These are phyloP conservation scores for Capsicum pubescens DNA, from an alignment of 257 asterid genomes.

Conservation along the genomic window DNA sequence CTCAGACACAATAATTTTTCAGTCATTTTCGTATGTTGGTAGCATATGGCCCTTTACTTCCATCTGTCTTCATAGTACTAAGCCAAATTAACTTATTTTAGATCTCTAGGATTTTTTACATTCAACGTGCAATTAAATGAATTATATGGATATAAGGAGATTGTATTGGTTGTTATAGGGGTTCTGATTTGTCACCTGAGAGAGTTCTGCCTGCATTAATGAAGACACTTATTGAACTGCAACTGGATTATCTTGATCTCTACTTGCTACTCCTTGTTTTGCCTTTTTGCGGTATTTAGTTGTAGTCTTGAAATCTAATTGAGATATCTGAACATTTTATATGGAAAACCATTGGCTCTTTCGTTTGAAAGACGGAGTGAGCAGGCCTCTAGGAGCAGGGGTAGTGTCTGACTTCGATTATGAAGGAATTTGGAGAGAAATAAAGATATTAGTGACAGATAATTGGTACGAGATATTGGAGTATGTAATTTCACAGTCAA, in stretches of 20 bases:
- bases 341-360: slow-evolving; percentile 74
- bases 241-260: slow-evolving; percentile 77
- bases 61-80: too few relatives aligned
- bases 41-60: too few relatives aligned
- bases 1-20: not conserved
- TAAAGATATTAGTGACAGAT: slow-evolving; percentile 69
- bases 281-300: not conserved
- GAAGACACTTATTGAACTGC: slow-evolving; percentile 60
- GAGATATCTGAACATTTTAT: not conserved
- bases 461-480: slow-evolving; percentile 70
- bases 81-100: not conserved
- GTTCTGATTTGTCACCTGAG: slow-evolving; percentile 57
- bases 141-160: not conserved
- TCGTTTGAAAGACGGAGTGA: slow-evolving; percentile 63
- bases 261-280: slow-evolving; percentile 47
- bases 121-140: not conserved
- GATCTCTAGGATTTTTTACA: not conserved
- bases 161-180: slow-evolving; percentile 43
- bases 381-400: slow-evolving; percentile 30
- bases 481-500: slow-evolving; percentile 60
- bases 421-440: slow-evolving; percentile 83
- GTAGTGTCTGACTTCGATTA: slow-evolving; percentile 58
- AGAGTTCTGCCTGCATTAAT: slow-evolving; percentile 67
- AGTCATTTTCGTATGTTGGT: too few relatives aligned
- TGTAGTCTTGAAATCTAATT: not conserved